Evolutionary conservation across 805 yeast genomes (phyloP).

Genomic region (Cyberlindnera maritima): DNA sequence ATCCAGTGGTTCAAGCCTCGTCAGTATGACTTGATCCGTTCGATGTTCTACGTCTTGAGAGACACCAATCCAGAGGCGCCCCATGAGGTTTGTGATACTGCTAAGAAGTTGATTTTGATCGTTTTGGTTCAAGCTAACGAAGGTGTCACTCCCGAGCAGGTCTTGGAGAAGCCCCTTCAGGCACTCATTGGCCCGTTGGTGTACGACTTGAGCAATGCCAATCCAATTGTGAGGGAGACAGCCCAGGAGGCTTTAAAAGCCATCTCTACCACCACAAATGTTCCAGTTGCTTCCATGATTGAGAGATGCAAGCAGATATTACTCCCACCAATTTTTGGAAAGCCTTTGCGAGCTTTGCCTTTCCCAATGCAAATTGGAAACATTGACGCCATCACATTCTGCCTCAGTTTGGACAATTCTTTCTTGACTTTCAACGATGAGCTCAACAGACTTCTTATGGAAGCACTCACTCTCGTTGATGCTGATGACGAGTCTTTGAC

Average conservation of each 20-base stretch:
- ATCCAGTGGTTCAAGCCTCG: conserved; percentile 69
- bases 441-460: conserved; percentile 76
- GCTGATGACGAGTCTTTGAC: conserved; percentile 97
- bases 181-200: conserved; percentile 86
- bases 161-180: conserved; percentile 68
- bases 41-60: conserved; percentile 83
- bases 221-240: conserved; percentile 75
- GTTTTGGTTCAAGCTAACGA: conserved; percentile 65
- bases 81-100: conserved; percentile 66
- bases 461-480: conserved; percentile 91
- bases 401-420: conserved; percentile 75
- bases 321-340: conserved; percentile 92
- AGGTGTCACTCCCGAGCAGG: conserved; percentile 57
- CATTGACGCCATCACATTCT: conserved; percentile 94
- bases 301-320: conserved; percentile 80
- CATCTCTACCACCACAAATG: conserved; percentile 66
- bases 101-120: conserved; percentile 62
- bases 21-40: conserved; percentile 81
- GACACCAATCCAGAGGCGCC: conserved; percentile 92
- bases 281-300: conserved; percentile 71
- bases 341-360: conserved; percentile 94
- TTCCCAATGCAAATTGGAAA: conserved; percentile 99
- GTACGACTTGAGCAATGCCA: conserved; percentile 89
- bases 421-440: conserved; percentile 89
- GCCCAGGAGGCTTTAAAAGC: conserved; percentile 68